Evolutionary conservation across 139 green algal genomes (phyloP), one percentile per base, ranked within the genome.

Genomic region (Picochlorum sp.): DNA sequence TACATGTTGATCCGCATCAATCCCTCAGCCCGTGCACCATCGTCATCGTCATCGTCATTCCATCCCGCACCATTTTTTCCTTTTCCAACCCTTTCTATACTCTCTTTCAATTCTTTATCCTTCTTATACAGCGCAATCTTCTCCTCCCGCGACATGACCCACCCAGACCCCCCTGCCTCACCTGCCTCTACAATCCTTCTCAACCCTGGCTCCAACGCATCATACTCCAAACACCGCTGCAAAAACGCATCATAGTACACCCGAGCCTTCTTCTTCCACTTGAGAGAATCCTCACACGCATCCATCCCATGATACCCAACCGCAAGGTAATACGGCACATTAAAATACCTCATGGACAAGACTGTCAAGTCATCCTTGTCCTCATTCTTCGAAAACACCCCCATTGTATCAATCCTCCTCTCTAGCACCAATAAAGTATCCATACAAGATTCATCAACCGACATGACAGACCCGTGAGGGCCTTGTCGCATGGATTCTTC

Each of bases 331-430:
- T 65, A 68, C 14, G 77, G 63, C 9, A 88, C 49, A 10, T 92
- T 62, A 31, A 92, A 62, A 69, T 87, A 92, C 15, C 75, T 72
- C 14, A 92, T 38, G 50, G 84, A 66, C 4, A 51, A 59, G 2
- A 86, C 90, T 7, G 72, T 58, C 4, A 92, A 26, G 45, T 92
- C 85, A 3, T 91, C 85, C 1, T 60, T 45, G 16, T 92, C 83
- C 57, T 92, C 85, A 34, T 92, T 92, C 50, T 45, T 16, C 4
- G 85, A 93, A 59, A 92, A 92, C 37, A 92, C 62, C 2, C 54
- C 81, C 34, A 41, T 41, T 41, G 34, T 11, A 41, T 41, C 34
- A 41, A 41, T 41, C 34, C 34, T 41, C 7, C 7, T 11, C 34
- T 41, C 34, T 11, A 41, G 8, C 7, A 41, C 34, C 34, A 41